Percentiles rank a stretch among this genome's conserved stretches.
These are phyloP conservation scores for Hyaloraphidium curvatum DNA, from an alignment of 192 early-diverging fungal species.

Conservation along the genomic window DNA sequence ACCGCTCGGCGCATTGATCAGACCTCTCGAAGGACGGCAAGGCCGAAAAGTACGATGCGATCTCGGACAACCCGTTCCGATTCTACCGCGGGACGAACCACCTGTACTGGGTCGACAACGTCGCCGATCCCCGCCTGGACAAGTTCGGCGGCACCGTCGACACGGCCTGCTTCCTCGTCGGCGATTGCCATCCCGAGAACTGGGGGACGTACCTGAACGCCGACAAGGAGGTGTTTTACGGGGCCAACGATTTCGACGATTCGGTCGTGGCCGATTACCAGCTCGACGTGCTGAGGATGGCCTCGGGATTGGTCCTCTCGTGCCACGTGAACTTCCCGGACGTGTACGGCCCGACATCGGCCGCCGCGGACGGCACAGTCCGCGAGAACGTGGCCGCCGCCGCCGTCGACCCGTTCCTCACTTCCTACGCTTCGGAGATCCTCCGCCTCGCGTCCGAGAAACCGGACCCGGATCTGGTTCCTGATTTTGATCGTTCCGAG, in stretches of 20 bases:
- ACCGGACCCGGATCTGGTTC: too few relatives aligned
- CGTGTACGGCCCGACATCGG: too few relatives aligned
- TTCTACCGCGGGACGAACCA: constrained; percentile 1
- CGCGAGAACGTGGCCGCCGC: too few relatives aligned
- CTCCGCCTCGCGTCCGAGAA: too few relatives aligned
- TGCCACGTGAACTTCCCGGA: neutral
- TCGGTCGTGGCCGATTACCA: neutral
- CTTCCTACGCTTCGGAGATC: too few relatives aligned
- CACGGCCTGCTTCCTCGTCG: neutral
- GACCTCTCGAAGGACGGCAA: too few relatives aligned
- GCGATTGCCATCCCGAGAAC: neutral
- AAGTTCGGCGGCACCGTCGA: neutral
- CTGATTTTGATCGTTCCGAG: too few relatives aligned
- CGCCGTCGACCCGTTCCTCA: too few relatives aligned
- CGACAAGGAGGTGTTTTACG: neutral
- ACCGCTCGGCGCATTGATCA: too few relatives aligned
- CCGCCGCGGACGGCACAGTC: too few relatives aligned
- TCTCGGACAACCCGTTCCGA: neutral
- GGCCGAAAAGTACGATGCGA: constrained; percentile 1
- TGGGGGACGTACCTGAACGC: neutral
- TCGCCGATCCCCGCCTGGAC: neutral
- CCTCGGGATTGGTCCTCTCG: neutral
- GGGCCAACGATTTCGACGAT: constrained; percentile 2
- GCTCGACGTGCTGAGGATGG: neutral
- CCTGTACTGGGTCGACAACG: neutral